Conservation (phyloP, 257 asterid species). For the Nicotiana sylvestris region DNA sequence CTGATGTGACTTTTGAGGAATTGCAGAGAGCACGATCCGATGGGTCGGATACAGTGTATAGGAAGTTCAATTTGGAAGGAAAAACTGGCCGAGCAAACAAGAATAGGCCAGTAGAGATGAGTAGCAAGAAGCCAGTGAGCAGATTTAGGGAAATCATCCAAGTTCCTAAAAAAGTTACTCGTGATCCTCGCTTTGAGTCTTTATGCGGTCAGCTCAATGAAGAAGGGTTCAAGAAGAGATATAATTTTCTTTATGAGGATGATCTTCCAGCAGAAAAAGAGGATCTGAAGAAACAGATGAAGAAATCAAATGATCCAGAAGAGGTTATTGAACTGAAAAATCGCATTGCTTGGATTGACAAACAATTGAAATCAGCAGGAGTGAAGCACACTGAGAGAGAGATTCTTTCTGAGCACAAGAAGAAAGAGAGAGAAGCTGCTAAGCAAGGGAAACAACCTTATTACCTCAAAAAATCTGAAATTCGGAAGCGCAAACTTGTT, state of each 20-base stretch:
- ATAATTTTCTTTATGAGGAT: slow-evolving; percentile 63
- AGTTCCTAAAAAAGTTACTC: slow-evolving; percentile 60
- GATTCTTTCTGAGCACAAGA: slow-evolving; percentile 78
- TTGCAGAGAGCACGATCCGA: slow-evolving; percentile 77
- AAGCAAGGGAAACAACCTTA: slow-evolving; percentile 89
- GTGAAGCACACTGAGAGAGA: slow-evolving; percentile 59
- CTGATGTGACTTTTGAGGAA: slow-evolving; percentile 89
- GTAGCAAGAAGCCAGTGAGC: slow-evolving; percentile 73
- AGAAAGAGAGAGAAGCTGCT: slow-evolving; percentile 93
- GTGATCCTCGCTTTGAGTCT: slow-evolving; percentile 96
- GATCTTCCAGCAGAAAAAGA: slow-evolving; percentile 82
- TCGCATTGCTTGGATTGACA: slow-evolving; percentile 24
- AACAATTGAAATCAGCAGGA: slow-evolving; percentile 63
- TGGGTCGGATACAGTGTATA: slow-evolving; percentile 64
- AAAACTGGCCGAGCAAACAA: slow-evolving; percentile 26
- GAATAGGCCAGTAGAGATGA: slow-evolving; percentile 87
- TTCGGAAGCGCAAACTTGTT: slow-evolving; percentile 55
- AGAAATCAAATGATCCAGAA: not conserved
- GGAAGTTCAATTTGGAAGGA: slow-evolving; percentile 41
- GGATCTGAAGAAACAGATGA: slow-evolving; percentile 15
- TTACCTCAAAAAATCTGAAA: slow-evolving; percentile 75
- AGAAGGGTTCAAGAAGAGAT: slow-evolving; percentile 94
- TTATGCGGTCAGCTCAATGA: slow-evolving; percentile 63
- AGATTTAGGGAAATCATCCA: slow-evolving; percentile 55
- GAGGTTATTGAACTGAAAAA: not conserved